Conservation (phyloP, 139 green algal species). For the Closterium sp. region DNA sequence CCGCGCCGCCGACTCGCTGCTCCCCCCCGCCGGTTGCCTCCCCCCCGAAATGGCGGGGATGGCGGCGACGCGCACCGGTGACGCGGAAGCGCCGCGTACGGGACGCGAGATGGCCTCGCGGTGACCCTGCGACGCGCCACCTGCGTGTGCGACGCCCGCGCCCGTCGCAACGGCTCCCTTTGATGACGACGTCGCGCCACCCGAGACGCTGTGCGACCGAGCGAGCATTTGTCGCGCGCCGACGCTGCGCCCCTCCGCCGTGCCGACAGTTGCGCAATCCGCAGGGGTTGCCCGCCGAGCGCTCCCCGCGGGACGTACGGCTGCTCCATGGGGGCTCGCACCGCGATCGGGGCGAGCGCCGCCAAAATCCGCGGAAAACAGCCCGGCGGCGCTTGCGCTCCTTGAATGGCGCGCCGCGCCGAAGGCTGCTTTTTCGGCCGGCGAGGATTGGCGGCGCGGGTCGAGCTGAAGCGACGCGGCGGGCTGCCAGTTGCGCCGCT, state of each 20-base stretch:
- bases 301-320: background rate
- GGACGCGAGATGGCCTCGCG: background rate
- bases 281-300: background rate
- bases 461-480: background rate
- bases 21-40: background rate
- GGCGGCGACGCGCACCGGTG: too few relatives aligned
- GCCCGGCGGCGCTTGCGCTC: background rate
- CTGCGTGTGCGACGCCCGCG: background rate
- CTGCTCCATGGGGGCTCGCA: background rate
- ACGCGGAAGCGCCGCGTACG: background rate
- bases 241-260: background rate
- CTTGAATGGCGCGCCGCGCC: too few relatives aligned
- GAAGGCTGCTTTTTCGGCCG: background rate
- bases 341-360: too few relatives aligned
- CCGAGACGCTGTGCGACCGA: background rate
- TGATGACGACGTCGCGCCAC: background rate
- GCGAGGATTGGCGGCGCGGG: background rate
- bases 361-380: background rate
- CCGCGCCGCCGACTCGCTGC: background rate
- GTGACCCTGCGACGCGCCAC: background rate
- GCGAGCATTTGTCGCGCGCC: background rate
- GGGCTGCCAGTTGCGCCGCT: background rate
- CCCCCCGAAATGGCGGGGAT: background rate
- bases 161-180: background rate
- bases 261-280: background rate